These are phyloP conservation scores for Isoetes taiwanensis DNA, from an alignment of 75 land plant species.

Conservation along the genomic window DNA sequence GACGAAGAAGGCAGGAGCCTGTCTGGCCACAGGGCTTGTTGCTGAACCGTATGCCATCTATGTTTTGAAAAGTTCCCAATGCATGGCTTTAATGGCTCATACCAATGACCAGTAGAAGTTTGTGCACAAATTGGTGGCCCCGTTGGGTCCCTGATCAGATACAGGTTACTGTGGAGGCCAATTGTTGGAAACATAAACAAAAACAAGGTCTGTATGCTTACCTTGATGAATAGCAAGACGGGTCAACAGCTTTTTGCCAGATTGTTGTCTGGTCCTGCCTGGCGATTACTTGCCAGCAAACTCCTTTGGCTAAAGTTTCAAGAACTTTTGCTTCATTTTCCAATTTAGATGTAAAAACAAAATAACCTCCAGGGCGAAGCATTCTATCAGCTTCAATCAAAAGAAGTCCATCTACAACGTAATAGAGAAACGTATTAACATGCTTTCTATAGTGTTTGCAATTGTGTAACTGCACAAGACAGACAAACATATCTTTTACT, in stretches of 20 bases:
- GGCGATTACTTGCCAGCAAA: conserved; percentile 47
- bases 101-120: conserved; percentile 10
- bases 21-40: conserved; percentile 8
- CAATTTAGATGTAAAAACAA: conserved; percentile 42
- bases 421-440: too few relatives aligned
- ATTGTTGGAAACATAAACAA: neutral
- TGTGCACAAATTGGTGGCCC: too few relatives aligned
- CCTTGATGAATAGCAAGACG: conserved; percentile 42
- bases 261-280: conserved; percentile 45
- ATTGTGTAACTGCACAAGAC: neutral
- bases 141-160: too few relatives aligned
- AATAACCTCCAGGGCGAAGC: conserved; percentile 59
- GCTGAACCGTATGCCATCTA: conserved; percentile 8
- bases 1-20: neutral
- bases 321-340: conserved; percentile 7
- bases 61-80: neutral
- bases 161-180: too few relatives aligned
- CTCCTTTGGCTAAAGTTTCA: conserved; percentile 29
- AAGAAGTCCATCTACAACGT: conserved; percentile 34
- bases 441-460: too few relatives aligned
- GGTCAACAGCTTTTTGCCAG: conserved; percentile 55
- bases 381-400: conserved; percentile 52
- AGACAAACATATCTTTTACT: neutral
- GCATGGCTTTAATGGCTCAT: conserved; percentile 7
- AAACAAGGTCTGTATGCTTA: conserved; percentile 12